Evolutionary conservation across 352 stramenopile genomes (phyloP).

Genomic region (Phytopythium aichiense): DNA sequence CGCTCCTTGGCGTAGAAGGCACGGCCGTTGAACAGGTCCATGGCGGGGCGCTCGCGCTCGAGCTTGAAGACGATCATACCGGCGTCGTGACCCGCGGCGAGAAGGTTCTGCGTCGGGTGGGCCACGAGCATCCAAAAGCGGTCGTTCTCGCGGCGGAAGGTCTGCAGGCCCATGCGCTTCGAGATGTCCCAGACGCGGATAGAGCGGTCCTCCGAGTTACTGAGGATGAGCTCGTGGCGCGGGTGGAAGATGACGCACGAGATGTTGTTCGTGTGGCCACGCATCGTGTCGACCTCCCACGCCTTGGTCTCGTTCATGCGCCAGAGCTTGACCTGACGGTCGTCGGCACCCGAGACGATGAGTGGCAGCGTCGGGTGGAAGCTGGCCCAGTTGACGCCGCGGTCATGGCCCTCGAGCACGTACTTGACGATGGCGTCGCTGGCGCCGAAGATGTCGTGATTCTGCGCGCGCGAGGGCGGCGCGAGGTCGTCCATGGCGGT

Average conservation of each 20-base stretch:
- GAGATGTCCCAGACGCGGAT: constrained; percentile 99
- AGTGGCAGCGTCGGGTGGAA: constrained; percentile 99
- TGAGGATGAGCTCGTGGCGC: constrained; percentile 98
- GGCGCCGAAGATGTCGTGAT: constrained; percentile 97
- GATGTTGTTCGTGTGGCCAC: constrained; percentile 99
- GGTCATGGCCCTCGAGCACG: constrained; percentile 98
- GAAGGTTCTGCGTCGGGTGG: constrained; percentile 96
- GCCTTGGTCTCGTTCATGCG: constrained; percentile 99
- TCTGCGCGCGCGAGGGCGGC: constrained; percentile 10
- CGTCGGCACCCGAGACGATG: constrained; percentile 98
- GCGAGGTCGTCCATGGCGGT: constrained; percentile 67
- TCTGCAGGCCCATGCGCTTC: constrained; percentile 98
- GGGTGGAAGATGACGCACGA: constrained; percentile 99
- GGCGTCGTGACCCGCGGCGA: constrained; percentile 98
- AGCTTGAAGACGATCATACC: constrained; percentile 99
- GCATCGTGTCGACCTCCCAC: constrained; percentile 99
- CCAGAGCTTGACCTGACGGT: constrained; percentile 99
- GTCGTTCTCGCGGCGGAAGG: constrained; percentile 98
- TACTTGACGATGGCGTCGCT: constrained; percentile 99
- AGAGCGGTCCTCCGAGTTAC: constrained; percentile 98
- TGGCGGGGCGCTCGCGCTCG: constrained; percentile 95
- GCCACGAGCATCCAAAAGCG: constrained; percentile 98
- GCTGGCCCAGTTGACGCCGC: constrained; percentile 99
- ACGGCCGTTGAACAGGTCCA: constrained; percentile 80
- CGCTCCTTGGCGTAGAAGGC: constrained; percentile 98